phyloP scores from a whole-genome alignment of 192 early-diverging fungal species.

The Backusella psychrophila region DNA sequence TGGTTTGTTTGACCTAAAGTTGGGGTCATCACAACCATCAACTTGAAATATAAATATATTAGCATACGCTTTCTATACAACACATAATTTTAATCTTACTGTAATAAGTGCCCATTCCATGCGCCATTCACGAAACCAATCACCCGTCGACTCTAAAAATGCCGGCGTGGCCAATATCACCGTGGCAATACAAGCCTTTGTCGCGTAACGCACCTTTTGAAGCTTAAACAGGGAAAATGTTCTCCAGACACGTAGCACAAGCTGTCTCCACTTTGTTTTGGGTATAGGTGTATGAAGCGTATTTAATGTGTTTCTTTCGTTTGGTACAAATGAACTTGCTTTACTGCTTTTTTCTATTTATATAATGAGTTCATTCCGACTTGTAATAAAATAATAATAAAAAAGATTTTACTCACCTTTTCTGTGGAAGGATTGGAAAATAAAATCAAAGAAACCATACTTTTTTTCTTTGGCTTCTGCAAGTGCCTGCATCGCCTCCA shows the following conservation, averaged over 20 bases:
- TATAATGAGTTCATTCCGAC: not conserved
- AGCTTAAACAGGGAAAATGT: constrained; percentile 58
- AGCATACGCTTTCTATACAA: not conserved
- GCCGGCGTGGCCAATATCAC: constrained; percentile 62
- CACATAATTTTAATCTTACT: constrained; percentile 26
- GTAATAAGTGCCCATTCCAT: constrained; percentile 81
- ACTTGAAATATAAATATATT: constrained; percentile 8
- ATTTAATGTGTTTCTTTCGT: constrained; percentile 35
- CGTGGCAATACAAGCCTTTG: constrained; percentile 67
- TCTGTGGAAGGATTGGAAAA: not conserved
- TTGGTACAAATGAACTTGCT: constrained; percentile 24
- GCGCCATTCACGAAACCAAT: constrained; percentile 56
- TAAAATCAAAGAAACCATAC: not conserved
- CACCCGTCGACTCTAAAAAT: constrained; percentile 57
- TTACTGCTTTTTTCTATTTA: not conserved
- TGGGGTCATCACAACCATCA: constrained; percentile 83
- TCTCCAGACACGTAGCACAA: constrained; percentile 60
- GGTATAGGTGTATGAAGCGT: constrained; percentile 64
- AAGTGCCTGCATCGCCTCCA: constrained; percentile 30
- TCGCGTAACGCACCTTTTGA: constrained; percentile 71
- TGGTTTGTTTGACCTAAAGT: constrained; percentile 80
- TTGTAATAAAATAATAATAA: not conserved
- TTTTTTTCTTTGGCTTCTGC: constrained; percentile 4
- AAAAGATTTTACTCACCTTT: not conserved
- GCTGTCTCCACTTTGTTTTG: constrained; percentile 40